Base-by-base conservation (phyloP, 371 early-diverging fungal species). In the Mucor lusitanicus region DNA sequence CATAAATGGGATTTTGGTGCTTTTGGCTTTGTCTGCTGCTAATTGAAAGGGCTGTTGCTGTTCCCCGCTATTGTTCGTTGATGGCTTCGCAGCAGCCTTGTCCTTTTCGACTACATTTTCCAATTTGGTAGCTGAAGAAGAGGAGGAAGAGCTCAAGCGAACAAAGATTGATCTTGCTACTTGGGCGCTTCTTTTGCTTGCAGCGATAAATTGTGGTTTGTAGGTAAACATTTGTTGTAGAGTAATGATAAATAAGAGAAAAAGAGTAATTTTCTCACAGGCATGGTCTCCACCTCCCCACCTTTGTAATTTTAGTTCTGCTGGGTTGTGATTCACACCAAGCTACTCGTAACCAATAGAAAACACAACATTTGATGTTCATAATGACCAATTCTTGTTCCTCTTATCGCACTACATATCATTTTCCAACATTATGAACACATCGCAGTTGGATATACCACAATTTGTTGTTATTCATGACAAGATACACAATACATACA, bases 381-480 rank as follows among this genome's bases (percentile, higher is more conserved):
- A 53, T 53, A 25, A 53, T 53, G 53, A 53, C 53, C 53, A 62
- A 53, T 48, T 32, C 40, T 19, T 23, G 19, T 44, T 21, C 6
- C 44, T 39, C 53, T 53, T 27, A 9, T 53, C 53, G 12, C n/a
- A 32, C 30, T 32, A 32, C 30, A 21, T 62, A 17, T 37, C 40
- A 27, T 59, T 21, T 59, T 33, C 13, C 21, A 23, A 5, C 23
- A 21, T 39, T 32, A 68, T 66, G 68, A 67, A 55, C 50, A 61
- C 65, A 33, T 27, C 73, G 19, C 66, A 63, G 5, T 23, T 69
- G 32, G 77, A 74, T 37, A 81, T 84, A 64, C 84, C 85, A 9
- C 81, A 86, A 23, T 83, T 83, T 68, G 81, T 83, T 8, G 82
- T 84, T 19, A 80, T 86, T 46, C 83, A 78, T 59, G 87, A 86